These are phyloP conservation scores for Kodamaea leandrae DNA, from an alignment of 805 yeast genomes.

Conservation along the genomic window DNA sequence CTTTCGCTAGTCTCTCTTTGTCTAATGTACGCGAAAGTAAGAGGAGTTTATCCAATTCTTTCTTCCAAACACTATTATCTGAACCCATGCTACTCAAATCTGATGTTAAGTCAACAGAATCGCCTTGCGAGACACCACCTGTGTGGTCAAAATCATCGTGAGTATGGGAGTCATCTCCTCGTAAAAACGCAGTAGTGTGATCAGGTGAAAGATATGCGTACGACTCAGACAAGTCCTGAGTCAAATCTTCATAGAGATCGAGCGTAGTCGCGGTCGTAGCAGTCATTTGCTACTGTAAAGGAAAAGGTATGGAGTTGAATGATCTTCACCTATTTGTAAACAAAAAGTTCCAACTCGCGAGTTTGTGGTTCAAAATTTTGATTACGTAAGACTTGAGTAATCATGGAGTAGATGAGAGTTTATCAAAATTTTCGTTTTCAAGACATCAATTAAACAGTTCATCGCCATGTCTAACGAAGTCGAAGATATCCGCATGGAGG, in stretches of 20 bases:
- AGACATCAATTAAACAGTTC: not conserved
- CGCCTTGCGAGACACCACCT: not conserved
- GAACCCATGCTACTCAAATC: not conserved
- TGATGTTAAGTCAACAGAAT: too few species aligned
- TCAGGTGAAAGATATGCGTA: conserved; percentile 9
- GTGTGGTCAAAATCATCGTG: not conserved
- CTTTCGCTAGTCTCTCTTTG: conserved; percentile 1
- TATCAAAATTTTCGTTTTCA: conserved; percentile 1
- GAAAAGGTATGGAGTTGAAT: too few species aligned
- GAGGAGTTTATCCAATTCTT: conserved; percentile 5
- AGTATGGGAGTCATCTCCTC: not conserved
- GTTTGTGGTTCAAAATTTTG: conserved; percentile 2
- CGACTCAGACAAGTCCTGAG: conserved; percentile 8
- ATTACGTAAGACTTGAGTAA: conserved; percentile 3
- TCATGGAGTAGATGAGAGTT: not conserved
- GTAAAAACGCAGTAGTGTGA: conserved; percentile 3
- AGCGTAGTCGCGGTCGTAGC: not conserved
- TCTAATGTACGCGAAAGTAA: conserved; percentile 5
- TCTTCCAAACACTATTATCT: not conserved
- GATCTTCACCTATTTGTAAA: conserved; percentile 7
- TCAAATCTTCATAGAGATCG: conserved; percentile 4
- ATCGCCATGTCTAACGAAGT: conserved; percentile 21
- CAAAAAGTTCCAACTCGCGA: conserved; percentile 2
- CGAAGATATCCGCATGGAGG: conserved; percentile 23
- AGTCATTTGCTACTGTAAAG: too few species aligned